Conservation (phyloP, 2,329 filamentous ascomycete species). For the Talaromyces marneffei region DNA sequence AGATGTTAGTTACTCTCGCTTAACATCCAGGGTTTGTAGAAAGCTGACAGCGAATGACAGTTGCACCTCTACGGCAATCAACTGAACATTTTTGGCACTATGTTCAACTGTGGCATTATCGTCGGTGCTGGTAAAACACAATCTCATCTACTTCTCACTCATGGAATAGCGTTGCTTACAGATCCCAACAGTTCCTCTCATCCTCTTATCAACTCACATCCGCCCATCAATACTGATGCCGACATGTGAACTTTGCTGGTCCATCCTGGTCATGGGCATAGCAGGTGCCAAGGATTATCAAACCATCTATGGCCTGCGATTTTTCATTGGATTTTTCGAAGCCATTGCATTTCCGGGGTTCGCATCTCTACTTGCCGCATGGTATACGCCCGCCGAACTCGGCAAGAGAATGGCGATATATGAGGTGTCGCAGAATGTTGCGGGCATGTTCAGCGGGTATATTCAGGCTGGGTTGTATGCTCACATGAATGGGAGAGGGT, state of each 20-base stretch:
- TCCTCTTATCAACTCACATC: slow-evolving; percentile 1
- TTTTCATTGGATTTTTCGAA: not conserved
- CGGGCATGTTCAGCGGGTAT: slow-evolving; percentile 8
- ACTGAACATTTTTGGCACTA: slow-evolving; percentile 1
- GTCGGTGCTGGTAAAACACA: not conserved
- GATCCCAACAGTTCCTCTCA: not conserved
- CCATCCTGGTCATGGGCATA: slow-evolving; percentile 2
- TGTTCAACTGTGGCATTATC: slow-evolving; percentile 5
- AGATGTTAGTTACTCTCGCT: not conserved
- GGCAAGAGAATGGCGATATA: slow-evolving; percentile 8
- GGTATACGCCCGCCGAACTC: not conserved
- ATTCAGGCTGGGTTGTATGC: slow-evolving; percentile 6
- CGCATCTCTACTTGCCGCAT: not conserved
- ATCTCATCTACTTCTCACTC: not conserved
- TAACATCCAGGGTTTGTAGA: not conserved
- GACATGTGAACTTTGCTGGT: slow-evolving; percentile 6
- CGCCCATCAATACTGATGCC: slow-evolving; percentile 7
- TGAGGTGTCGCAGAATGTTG: slow-evolving; percentile 4
- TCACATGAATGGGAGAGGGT: slow-evolving; percentile 4
- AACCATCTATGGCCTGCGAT: slow-evolving; percentile 1
- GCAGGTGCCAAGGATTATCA: slow-evolving; percentile 2
- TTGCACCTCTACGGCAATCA: slow-evolving; percentile 4
- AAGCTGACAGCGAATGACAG: not conserved
- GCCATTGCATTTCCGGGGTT: slow-evolving; percentile 3
- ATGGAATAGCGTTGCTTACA: not conserved